Base-by-base conservation (phyloP, 2,329 filamentous ascomycete species). In the Coniochaeta hoffmannii region DNA sequence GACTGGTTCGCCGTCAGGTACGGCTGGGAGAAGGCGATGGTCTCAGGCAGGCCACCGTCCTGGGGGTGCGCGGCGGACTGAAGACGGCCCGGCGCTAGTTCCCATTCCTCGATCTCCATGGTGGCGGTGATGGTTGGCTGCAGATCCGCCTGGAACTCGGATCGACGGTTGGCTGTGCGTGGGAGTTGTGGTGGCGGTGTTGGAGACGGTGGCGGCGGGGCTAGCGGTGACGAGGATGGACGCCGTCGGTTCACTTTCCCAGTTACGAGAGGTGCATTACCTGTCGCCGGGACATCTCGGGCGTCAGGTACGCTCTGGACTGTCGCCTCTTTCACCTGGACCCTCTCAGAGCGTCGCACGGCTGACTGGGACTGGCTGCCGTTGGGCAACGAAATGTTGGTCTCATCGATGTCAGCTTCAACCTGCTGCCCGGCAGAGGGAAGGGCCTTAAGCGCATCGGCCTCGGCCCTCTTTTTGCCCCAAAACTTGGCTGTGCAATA, bases 21-120 rank as follows among this genome's bases (percentile, higher is more conserved):
- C 2, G 68, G 57, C 24, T 69, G 69, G 34, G 69, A 71, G 54
- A 65, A 70, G n/a, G 68, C 68, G 15, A 68, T 60, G 49, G 63
- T 28, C 32, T 53, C 31, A 15, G 50, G 30, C 19, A 15, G 31
- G 65, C 68, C 51, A 6, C 0, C 50, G n/a, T 35, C 28, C 26
- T 26, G 8, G 36, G 53, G 15, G 19, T n/a, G 11, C 11, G 41
- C 9, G 24, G 7, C 7, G 19, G 2, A 31, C 46, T 57, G 58
- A 28, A 70, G 58, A 3, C 66, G 62, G 4, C 69, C 69, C 0
- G 69, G 69, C 1, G 67, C 69, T 1, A 71, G 31, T 53, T 71
- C 69, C 69, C 69, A 71, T 11, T 66, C 63, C 53, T 71, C 69
- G 67, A 71, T 69, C 53, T 69, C 66, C 10, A 70, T 3, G 55